A percentile compares a stretch with the other conserved stretches of the same genome.
These are phyloP conservation scores for Xylariaceae sp. DNA, from an alignment of 2,329 filamentous ascomycete species.

Conservation along the genomic window DNA sequence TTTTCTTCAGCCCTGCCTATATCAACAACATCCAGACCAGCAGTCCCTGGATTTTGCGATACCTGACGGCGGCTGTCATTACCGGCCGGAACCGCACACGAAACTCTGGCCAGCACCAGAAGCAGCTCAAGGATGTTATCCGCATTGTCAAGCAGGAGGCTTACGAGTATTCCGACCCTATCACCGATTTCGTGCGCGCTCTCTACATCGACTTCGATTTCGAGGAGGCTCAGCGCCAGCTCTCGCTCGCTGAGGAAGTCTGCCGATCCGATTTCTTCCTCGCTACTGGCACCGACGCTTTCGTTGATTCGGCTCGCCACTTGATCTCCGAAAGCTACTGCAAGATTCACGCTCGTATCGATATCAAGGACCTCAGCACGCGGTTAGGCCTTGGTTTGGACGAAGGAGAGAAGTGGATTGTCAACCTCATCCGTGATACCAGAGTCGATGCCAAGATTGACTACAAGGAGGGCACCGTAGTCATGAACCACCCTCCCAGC, in stretches of 20 bases:
- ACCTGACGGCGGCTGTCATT: slow-evolving; percentile 90
- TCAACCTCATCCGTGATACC: slow-evolving; percentile 97
- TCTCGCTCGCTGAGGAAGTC: slow-evolving; percentile 83
- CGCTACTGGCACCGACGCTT: slow-evolving; percentile 72
- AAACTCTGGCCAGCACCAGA: slow-evolving; percentile 86
- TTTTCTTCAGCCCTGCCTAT: slow-evolving; percentile 94
- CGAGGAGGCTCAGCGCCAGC: slow-evolving; percentile 87
- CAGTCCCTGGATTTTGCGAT: slow-evolving; percentile 94
- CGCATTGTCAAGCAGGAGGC: slow-evolving; percentile 94
- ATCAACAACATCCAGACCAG: slow-evolving; percentile 99
- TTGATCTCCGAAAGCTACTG: slow-evolving; percentile 98
- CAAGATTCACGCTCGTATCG: slow-evolving; percentile 98
- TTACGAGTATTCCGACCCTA: slow-evolving; percentile 94
- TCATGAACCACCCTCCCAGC: slow-evolving; percentile 99
- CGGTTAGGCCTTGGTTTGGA: slow-evolving; percentile 87
- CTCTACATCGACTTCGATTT: slow-evolving; percentile 96
- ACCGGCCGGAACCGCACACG: slow-evolving; percentile 78
- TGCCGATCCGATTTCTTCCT: slow-evolving; percentile 95
- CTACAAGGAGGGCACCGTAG: slow-evolving; percentile 95
- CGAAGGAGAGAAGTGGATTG: slow-evolving; percentile 99
- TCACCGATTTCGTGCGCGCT: slow-evolving; percentile 94
- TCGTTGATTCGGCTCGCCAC: slow-evolving; percentile 91
- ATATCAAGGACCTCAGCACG: slow-evolving; percentile 92
- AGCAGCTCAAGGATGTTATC: slow-evolving; percentile 95
- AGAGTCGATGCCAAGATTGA: slow-evolving; percentile 98